A percentile compares a stretch with the other conserved stretches of the same genome.
Conservation (phyloP, 1,284 basidiomycete genomes). For the Moesziomyces parantarcticus region DNA sequence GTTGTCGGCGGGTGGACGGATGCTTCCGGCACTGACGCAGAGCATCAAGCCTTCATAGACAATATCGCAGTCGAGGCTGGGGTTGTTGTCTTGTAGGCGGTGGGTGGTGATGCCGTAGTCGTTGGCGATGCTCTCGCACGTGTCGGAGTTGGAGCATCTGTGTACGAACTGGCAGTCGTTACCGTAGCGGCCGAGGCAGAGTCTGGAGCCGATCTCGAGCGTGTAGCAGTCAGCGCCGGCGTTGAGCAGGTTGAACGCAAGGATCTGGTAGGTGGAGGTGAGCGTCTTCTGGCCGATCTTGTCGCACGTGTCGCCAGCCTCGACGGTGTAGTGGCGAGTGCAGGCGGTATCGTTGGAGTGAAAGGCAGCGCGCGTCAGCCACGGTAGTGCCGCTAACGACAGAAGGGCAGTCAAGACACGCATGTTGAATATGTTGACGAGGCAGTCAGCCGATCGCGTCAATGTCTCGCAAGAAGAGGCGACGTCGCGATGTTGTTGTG, state of each 20-base stretch:
- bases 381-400: constrained; percentile 21
- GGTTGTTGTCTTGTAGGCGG: constrained; percentile 56
- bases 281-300: constrained; percentile 75
- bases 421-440: constrained; percentile 7
- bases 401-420: constrained; percentile 17
- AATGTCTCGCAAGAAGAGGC: not conserved
- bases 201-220: constrained; percentile 72
- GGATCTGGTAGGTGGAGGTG: constrained; percentile 81
- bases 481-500: too few species aligned
- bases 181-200: constrained; percentile 61
- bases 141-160: constrained; percentile 38
- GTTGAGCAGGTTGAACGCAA: constrained; percentile 72
- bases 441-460: not conserved
- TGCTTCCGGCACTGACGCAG: constrained; percentile 53
- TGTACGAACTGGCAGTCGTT: constrained; percentile 64
- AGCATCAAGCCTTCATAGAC: constrained; percentile 59
- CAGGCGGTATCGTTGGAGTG: constrained; percentile 70
- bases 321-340: constrained; percentile 74
- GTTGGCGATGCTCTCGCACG: constrained; percentile 52
- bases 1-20: constrained; percentile 48
- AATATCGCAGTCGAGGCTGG: constrained; percentile 50
- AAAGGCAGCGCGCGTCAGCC: constrained; percentile 34
- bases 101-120: constrained; percentile 47
- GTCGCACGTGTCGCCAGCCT: constrained; percentile 76
- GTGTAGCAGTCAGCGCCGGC: constrained; percentile 74